These are phyloP conservation scores for Chloropicon primus DNA, from an alignment of 139 green algal species.

Conservation along the genomic window DNA sequence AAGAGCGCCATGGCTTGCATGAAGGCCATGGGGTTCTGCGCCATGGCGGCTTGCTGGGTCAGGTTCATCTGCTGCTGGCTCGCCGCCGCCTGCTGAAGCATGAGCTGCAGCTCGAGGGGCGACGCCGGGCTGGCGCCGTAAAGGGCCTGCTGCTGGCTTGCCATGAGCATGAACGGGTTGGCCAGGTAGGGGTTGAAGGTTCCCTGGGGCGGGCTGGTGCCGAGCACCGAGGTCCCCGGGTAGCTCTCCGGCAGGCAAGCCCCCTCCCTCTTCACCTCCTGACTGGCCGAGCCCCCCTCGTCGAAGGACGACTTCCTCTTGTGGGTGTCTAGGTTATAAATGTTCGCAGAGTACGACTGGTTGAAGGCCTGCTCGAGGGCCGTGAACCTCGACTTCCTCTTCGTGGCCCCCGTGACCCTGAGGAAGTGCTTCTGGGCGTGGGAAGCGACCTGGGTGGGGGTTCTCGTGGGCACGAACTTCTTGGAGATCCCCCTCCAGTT, in stretches of 20 bases:
- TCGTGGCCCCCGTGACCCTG: constrained; percentile 50
- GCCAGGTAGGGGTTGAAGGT: not conserved
- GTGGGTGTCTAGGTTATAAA: not conserved
- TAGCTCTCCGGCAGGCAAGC: no score
- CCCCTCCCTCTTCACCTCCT: no score
- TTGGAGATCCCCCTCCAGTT: constrained; percentile 69
- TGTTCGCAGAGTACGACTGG: not conserved
- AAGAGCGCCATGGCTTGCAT: not conserved
- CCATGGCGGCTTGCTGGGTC: not conserved
- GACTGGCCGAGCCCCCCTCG: not conserved
- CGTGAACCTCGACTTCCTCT: constrained; percentile 43
- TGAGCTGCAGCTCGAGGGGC: no score
- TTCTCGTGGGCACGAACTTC: constrained; percentile 53
- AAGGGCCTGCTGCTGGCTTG: not conserved
- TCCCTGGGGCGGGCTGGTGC: not conserved
- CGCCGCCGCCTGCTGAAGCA: no score
- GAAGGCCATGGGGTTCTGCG: not conserved
- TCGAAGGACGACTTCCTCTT: not conserved
- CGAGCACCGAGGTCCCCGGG: not conserved
- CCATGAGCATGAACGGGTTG: not conserved
- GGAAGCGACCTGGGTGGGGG: constrained; percentile 66
- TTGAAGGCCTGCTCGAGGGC: constrained; percentile 27
- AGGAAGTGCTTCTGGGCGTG: constrained; percentile 90
- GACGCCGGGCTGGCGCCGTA: no score
- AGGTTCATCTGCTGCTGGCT: no score